Evolutionary conservation across 2,329 filamentous ascomycete genomes (phyloP).

Genomic region (Hymenoscyphus occultus): DNA sequence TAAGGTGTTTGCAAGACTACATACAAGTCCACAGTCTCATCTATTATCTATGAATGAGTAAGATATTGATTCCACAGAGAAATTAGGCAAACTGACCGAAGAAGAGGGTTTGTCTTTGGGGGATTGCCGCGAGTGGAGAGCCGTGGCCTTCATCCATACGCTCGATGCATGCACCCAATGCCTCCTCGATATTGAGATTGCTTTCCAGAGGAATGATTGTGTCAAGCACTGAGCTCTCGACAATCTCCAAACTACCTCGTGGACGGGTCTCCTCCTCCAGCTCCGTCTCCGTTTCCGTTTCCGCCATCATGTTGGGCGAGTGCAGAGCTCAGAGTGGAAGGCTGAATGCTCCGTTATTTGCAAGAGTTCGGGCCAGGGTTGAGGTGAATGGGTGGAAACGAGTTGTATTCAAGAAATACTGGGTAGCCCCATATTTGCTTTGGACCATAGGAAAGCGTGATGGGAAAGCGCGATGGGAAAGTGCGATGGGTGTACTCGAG

Average conservation of each 20-base stretch:
- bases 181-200: slow-evolving; percentile 51
- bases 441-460: background rate
- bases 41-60: slow-evolving; percentile 56
- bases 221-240: slow-evolving; percentile 56
- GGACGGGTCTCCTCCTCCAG: slow-evolving; percentile 34
- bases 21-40: slow-evolving; percentile 70
- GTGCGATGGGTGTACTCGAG: no score
- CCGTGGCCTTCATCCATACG: slow-evolving; percentile 37
- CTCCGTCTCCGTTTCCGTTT: slow-evolving; percentile 35
- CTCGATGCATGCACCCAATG: slow-evolving; percentile 44
- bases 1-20: slow-evolving; percentile 64
- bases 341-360: background rate
- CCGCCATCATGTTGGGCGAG: slow-evolving; percentile 27
- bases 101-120: slow-evolving; percentile 63
- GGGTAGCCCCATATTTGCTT: background rate
- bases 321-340: background rate
- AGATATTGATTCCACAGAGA: slow-evolving; percentile 37
- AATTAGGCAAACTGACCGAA: slow-evolving; percentile 57
- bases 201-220: slow-evolving; percentile 60
- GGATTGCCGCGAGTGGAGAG: slow-evolving; percentile 52
- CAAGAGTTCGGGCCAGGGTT: background rate
- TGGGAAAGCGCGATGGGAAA: background rate
- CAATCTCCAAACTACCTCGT: slow-evolving; percentile 45
- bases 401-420: background rate
- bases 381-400: background rate